Conservation (phyloP, 108 stramenopile genomes). For the Skeletonema grethae region DNA sequence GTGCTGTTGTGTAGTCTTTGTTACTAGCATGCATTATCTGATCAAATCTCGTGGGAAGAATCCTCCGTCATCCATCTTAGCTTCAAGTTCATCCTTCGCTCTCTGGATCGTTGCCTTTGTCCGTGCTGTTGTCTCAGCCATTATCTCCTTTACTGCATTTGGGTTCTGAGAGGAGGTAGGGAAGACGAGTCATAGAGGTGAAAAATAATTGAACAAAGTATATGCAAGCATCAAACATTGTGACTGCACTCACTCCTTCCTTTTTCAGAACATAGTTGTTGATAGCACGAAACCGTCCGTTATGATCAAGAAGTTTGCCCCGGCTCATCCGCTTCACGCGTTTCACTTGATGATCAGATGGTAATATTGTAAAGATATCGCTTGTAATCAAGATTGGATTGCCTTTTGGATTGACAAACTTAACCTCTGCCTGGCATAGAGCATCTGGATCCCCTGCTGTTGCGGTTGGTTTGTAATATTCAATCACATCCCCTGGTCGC, state of each 20-base stretch:
- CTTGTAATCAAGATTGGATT: slow-evolving; percentile 2
- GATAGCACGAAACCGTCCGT: slow-evolving; percentile 2
- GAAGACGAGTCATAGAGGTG: neutral
- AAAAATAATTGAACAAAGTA: neutral
- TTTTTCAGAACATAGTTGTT: neutral
- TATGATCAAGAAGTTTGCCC: neutral
- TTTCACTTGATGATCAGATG: neutral
- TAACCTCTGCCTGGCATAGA: neutral
- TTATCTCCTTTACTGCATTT: neutral
- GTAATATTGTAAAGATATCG: neutral
- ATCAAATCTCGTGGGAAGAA: no score
- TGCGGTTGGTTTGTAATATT: slow-evolving; percentile 7
- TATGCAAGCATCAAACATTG: neutral
- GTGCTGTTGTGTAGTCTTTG: neutral
- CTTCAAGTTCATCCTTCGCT: neutral
- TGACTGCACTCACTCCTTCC: neutral
- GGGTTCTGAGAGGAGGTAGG: neutral
- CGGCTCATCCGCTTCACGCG: neutral
- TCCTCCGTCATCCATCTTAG: no score
- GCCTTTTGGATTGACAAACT: slow-evolving; percentile 3
- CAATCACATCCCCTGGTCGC: slow-evolving; percentile 13
- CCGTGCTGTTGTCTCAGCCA: neutral
- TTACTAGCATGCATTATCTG: neutral
- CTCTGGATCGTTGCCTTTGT: neutral
- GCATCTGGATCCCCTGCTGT: slow-evolving; percentile 5